These are phyloP conservation scores for Grosmannia serpens DNA, from an alignment of 2,329 filamentous ascomycete species.

Conservation along the genomic window DNA sequence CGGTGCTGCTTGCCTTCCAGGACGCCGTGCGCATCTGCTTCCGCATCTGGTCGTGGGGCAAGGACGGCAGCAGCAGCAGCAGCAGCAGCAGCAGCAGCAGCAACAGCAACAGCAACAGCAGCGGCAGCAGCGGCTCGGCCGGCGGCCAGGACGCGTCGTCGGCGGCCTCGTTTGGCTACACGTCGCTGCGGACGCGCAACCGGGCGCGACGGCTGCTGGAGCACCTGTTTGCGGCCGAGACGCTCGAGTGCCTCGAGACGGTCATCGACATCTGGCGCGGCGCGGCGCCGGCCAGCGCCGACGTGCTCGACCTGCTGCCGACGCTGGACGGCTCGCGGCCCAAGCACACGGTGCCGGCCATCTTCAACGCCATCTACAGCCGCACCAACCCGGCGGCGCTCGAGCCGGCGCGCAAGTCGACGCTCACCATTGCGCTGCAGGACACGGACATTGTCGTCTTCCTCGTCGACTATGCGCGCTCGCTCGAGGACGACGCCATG, in stretches of 20 bases:
- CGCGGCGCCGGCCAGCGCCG: conserved; percentile 20
- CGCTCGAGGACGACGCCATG: conserved; percentile 91
- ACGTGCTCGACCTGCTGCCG: conserved; percentile 77
- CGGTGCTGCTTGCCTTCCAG: conserved; percentile 91
- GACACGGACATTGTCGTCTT: conserved; percentile 82
- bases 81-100: not conserved
- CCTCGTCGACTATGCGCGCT: conserved; percentile 77
- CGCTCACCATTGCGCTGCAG: conserved; percentile 71
- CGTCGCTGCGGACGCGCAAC: conserved; percentile 82
- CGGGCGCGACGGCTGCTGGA: conserved; percentile 79
- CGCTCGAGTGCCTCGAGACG: conserved; percentile 86
- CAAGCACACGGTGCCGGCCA: conserved; percentile 80
- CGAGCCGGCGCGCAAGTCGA: conserved; percentile 72
- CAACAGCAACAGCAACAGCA: no score
- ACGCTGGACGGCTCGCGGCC: conserved; percentile 85
- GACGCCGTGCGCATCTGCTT: conserved; percentile 90
- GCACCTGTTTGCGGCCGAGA: conserved; percentile 85
- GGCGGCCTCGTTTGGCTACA: conserved; percentile 77
- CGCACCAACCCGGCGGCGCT: conserved; percentile 75
- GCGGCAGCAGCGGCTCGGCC: no score
- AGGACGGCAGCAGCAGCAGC: not conserved
- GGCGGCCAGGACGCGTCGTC: conserved; percentile 51
- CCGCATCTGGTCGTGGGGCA: conserved; percentile 67
- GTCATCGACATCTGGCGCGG: conserved; percentile 73
- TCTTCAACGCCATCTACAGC: conserved; percentile 94